phyloP scores from a whole-genome alignment of 495 filamentous ascomycete species.

The Penicillium malachiteum region DNA sequence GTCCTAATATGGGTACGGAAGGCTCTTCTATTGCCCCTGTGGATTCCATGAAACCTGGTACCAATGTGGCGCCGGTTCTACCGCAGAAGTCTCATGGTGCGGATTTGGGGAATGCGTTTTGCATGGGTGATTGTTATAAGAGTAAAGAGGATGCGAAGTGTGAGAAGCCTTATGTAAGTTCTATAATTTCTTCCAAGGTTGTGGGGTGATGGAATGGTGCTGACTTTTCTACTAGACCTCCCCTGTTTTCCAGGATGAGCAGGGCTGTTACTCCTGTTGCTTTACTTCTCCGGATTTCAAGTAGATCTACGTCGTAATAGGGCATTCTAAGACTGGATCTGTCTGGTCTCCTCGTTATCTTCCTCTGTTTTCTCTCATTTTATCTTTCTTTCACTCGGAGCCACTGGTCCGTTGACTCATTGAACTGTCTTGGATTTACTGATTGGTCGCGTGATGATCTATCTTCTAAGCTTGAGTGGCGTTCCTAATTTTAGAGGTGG shows the following conservation, averaged over 20 bases:
- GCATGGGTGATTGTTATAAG: constrained; percentile 23
- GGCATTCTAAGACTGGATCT: too few species aligned
- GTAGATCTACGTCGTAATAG: not conserved
- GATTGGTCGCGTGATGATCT: too few species aligned
- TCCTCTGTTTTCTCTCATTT: too few species aligned
- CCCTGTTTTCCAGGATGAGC: constrained; percentile 9
- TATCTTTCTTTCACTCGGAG: too few species aligned
- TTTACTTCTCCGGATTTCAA: constrained; percentile 25
- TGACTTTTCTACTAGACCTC: constrained; percentile 10
- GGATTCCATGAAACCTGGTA: constrained; percentile 12
- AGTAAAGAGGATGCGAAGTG: constrained; percentile 15
- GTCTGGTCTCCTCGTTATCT: too few species aligned
- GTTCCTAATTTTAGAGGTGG: too few species aligned
- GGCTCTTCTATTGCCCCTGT: constrained; percentile 13
- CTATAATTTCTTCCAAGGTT: not conserved
- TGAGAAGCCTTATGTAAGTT: constrained; percentile 22
- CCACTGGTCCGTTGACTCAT: too few species aligned
- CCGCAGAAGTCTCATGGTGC: constrained; percentile 8
- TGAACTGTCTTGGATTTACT: too few species aligned
- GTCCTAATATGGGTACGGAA: too few species aligned
- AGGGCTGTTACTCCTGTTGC: constrained; percentile 24
- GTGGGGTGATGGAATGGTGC: not conserved
- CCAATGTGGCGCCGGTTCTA: constrained; percentile 15
- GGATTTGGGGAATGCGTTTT: constrained; percentile 31
- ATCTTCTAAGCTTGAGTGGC: too few species aligned